Percentiles rank a stretch among this genome's conserved stretches.
phyloP scores from a whole-genome alignment of 805 yeast species.

The Lachancea sp. region DNA sequence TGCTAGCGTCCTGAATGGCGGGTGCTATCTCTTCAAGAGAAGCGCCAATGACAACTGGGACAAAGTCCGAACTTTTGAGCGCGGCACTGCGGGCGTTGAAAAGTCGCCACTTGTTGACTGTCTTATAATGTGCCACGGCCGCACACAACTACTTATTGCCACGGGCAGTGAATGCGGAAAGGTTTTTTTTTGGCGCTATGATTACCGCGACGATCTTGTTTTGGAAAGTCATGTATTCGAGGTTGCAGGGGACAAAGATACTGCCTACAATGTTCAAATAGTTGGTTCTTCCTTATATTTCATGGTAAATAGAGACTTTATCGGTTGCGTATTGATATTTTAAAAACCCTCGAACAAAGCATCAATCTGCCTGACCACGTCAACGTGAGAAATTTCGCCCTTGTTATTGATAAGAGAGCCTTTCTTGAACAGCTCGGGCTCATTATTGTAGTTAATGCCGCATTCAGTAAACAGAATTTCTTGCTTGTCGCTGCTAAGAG shows the following conservation, averaged over 20 bases:
- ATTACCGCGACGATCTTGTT: conserved; percentile 12
- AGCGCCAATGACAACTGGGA: conserved; percentile 21
- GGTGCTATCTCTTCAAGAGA: conserved; percentile 19
- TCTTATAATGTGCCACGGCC: conserved; percentile 6
- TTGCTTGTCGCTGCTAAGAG: conserved; percentile 77
- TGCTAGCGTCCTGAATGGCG: conserved; percentile 17
- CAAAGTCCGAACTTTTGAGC: conserved; percentile 8
- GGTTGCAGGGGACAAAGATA: conserved; percentile 6
- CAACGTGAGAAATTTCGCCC: conserved; percentile 43
- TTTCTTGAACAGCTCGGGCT: conserved; percentile 80
- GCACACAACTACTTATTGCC: conserved; percentile 7
- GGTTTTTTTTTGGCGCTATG: conserved; percentile 16
- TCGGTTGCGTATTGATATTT: conserved; percentile 4
- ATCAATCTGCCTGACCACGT: conserved; percentile 36
- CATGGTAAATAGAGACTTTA: conserved; percentile 10
- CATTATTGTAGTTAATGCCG: conserved; percentile 85
- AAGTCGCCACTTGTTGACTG: conserved; percentile 16
- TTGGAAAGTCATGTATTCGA: conserved; percentile 4
- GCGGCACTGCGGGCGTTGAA: conserved; percentile 6
- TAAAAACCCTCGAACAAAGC: conserved; percentile 31
- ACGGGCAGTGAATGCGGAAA: conserved; percentile 22
- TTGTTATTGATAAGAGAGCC: conserved; percentile 54
- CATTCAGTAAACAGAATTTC: conserved; percentile 75
- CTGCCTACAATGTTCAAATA: conserved; percentile 10
- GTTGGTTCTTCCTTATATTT: conserved; percentile 9